A percentile compares a stretch with the other conserved stretches of the same genome.
Conservation (phyloP, 75 land plant genomes). For the Cunninghamia lanceolata region DNA sequence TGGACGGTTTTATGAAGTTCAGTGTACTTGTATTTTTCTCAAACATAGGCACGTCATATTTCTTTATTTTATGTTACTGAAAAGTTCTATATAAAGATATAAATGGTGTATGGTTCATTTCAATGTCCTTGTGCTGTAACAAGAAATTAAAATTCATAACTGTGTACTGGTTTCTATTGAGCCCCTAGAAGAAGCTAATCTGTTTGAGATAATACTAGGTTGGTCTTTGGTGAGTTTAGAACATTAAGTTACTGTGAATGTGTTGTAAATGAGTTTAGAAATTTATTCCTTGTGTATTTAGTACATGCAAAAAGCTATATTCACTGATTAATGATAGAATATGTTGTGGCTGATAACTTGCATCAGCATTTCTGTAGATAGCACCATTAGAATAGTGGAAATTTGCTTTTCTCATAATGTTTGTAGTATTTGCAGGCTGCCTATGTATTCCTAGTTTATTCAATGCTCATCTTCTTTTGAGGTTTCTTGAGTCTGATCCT, state of each 20-base stretch:
- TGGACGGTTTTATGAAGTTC: background rate
- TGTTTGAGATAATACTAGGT: background rate
- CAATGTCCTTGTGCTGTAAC: background rate
- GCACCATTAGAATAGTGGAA: background rate
- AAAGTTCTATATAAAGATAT: background rate
- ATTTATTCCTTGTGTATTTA: background rate
- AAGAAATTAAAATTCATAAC: background rate
- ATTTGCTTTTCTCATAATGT: background rate
- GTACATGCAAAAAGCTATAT: background rate
- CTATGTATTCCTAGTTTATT: background rate
- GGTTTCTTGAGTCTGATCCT: background rate
- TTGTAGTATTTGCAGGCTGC: background rate
- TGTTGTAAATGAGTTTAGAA: background rate
- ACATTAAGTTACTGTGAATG: background rate
- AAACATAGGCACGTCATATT: background rate
- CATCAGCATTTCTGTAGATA: background rate
- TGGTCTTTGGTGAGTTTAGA: background rate
- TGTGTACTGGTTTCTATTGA: background rate
- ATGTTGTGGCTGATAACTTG: background rate
- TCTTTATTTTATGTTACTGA: background rate
- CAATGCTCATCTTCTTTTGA: background rate
- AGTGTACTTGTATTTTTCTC: background rate
- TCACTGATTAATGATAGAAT: background rate
- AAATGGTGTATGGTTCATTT: background rate
- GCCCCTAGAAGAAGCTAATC: background rate